Conservation (phyloP, 257 asterid species). For the Verbascum thapsus region DNA sequence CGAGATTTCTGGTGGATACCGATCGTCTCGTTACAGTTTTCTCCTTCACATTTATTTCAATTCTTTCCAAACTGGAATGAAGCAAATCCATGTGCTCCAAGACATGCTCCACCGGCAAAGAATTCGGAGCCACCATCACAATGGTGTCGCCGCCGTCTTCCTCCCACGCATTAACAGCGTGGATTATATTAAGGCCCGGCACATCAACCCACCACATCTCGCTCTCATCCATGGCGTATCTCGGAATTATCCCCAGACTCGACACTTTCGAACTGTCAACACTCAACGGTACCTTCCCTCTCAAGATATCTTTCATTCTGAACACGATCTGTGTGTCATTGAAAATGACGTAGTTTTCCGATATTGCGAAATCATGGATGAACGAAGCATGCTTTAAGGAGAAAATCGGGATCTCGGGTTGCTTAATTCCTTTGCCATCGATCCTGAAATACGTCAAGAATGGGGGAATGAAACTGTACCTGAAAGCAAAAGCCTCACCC, state of each 20-base stretch:
- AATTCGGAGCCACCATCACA: slow-evolving; percentile 60
- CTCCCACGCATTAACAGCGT: slow-evolving; percentile 70
- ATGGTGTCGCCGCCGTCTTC: slow-evolving; percentile 60
- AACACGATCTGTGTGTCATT: slow-evolving; percentile 53
- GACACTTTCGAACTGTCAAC: slow-evolving; percentile 44
- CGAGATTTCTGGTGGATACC: slow-evolving; percentile 45
- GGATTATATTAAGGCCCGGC: slow-evolving; percentile 54
- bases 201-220: slow-evolving; percentile 60
- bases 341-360: slow-evolving; percentile 54
- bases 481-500: slow-evolving; percentile 59
- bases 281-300: slow-evolving; percentile 46
- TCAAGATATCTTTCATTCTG: slow-evolving; percentile 38
- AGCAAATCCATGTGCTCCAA: slow-evolving; percentile 51
- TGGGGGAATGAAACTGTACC: slow-evolving; percentile 48
- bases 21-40: slow-evolving; percentile 42
- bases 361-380: slow-evolving; percentile 61
- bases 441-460: slow-evolving; percentile 46
- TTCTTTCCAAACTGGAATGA: slow-evolving; percentile 46
- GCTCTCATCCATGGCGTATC: slow-evolving; percentile 51
- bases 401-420: slow-evolving; percentile 46
- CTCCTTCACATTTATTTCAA: slow-evolving; percentile 47
- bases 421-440: slow-evolving; percentile 44
- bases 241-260: slow-evolving; percentile 55
- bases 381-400: slow-evolving; percentile 41
- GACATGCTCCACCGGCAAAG: slow-evolving; percentile 47